Base-by-base conservation (phyloP, 805 yeast species). In the Saturnispora bothae region DNA sequence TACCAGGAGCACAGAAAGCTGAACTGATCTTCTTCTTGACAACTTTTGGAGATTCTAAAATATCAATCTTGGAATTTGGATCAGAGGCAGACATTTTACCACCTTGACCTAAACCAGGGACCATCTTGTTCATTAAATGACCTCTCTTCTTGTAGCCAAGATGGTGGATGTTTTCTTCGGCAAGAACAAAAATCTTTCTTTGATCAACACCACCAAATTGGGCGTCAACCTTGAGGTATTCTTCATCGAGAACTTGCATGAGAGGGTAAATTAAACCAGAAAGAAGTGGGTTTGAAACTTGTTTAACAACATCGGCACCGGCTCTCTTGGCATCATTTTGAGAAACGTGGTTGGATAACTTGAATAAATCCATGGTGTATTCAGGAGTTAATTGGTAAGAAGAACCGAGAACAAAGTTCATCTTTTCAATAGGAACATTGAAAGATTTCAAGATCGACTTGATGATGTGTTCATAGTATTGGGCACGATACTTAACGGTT, bases 121-220 rank as follows among this genome's bases (percentile, higher is more conserved):
- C 96, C 97, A 92, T 89, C 39, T 86, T 89, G 66, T 92, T 92
- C 99, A 92, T 92, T 57, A 92, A 69, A 65, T 92, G 99, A 22
- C 94, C 98, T 60, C 99, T 80, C 71, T 92, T 92, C 65, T 83
- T 84, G 78, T 89, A 92, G 30, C 96, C 96, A 40, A 92, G 53
- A 36, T 75, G 56, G 31, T 78, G 88, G 57, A 92, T 73, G 63
- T 83, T 80, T 65, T 92, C 98, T 62, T 92, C 98, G 7, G 98
- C 97, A 39, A 92, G 70, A 20, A 86, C 96, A 50, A 92, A 92
- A 54, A 92, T 92, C 66, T 92, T 92, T 65, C 99, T 78, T 68
- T 92, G 98, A 62, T 92, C 99, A 39, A 92, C 95, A 60, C 99
- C 99, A 49, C 99, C 99, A 54, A 92, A 92, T 65, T 92, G 98